These are phyloP conservation scores for Melocanna baccifera DNA, from an alignment of 176 grass and related monocot genomes.

Conservation along the genomic window DNA sequence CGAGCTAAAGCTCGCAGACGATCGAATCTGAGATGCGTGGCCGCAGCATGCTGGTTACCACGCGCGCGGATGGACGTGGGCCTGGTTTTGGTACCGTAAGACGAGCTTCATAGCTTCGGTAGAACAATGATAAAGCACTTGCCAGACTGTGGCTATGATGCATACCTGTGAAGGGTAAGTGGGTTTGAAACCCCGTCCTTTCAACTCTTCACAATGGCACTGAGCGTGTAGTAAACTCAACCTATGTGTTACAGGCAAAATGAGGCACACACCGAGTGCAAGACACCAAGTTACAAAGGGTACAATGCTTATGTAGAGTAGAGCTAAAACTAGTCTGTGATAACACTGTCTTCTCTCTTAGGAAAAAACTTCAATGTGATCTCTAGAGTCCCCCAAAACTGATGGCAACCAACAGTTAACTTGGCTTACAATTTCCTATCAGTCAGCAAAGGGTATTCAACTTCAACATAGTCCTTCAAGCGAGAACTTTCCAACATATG, in stretches of 20 bases:
- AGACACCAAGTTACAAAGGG: too few relatives aligned
- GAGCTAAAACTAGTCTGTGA: too few relatives aligned
- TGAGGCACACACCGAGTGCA: too few relatives aligned
- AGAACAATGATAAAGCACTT: conserved; percentile 15
- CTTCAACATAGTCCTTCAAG: not conserved
- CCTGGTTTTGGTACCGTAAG: not conserved
- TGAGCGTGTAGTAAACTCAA: not conserved
- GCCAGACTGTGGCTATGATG: not conserved
- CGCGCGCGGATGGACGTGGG: not conserved
- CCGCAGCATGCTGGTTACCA: not conserved
- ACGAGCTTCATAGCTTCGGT: not conserved
- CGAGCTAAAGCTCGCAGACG: not conserved
- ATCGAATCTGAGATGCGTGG: not conserved
- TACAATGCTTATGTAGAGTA: too few relatives aligned
- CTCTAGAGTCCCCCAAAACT: not conserved
- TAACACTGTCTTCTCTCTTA: too few relatives aligned
- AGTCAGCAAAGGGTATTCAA: not conserved
- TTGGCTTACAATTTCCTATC: not conserved
- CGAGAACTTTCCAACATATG: not conserved
- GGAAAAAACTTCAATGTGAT: not conserved
- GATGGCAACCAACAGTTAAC: not conserved
- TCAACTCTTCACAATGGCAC: not conserved
- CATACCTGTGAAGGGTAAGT: conserved; percentile 20
- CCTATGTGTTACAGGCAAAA: not conserved
- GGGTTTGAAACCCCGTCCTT: conserved; percentile 12